A percentile compares a stretch with the other conserved stretches of the same genome.
phyloP scores from a whole-genome alignment of 768 basidiomycete genomes.

The Xerocomus potaroensis region DNA sequence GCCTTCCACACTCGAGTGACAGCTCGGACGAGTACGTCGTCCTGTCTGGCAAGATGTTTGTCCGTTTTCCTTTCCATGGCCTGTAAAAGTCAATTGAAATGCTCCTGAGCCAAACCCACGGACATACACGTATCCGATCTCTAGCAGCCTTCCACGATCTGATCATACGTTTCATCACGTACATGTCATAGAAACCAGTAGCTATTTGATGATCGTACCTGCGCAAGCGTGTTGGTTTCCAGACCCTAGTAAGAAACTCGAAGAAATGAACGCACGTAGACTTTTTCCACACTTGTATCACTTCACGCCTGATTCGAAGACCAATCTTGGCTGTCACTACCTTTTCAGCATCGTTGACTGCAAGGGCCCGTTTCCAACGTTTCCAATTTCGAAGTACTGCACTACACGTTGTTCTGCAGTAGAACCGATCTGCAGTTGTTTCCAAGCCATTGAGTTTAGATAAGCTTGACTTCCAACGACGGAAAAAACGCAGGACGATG shows the following conservation, averaged over 20 bases:
- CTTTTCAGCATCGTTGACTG: conserved; percentile 44
- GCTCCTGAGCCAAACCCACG: not conserved
- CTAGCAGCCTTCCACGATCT: conserved; percentile 53
- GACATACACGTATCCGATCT: conserved; percentile 48
- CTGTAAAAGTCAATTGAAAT: conserved; percentile 36
- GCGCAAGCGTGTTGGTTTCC: conserved; percentile 2
- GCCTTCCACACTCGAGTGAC: conserved; percentile 65
- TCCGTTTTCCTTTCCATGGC: conserved; percentile 49
- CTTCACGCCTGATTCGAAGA: conserved; percentile 44
- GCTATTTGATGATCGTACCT: conserved; percentile 47
- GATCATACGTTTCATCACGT: conserved; percentile 44
- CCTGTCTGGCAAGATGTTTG: conserved; percentile 54
- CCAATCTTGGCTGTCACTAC: conserved; percentile 41
- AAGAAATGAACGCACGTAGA: conserved; percentile 43
- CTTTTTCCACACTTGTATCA: conserved; percentile 54
- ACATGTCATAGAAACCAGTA: conserved; percentile 37
- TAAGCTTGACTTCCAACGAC: conserved; percentile 51
- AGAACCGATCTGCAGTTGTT: conserved; percentile 46
- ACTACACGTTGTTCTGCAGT: conserved; percentile 35
- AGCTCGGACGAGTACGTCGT: conserved; percentile 54
- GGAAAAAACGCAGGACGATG: conserved; percentile 41
- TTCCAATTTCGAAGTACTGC: conserved; percentile 45
- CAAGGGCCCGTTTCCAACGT: conserved; percentile 48
- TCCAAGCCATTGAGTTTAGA: conserved; percentile 42
- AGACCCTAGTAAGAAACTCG: not conserved